Percentiles rank a stretch among this genome's conserved stretches.
Conservation (phyloP, 2,329 filamentous ascomycete species). For the Penicillium olsonii region DNA sequence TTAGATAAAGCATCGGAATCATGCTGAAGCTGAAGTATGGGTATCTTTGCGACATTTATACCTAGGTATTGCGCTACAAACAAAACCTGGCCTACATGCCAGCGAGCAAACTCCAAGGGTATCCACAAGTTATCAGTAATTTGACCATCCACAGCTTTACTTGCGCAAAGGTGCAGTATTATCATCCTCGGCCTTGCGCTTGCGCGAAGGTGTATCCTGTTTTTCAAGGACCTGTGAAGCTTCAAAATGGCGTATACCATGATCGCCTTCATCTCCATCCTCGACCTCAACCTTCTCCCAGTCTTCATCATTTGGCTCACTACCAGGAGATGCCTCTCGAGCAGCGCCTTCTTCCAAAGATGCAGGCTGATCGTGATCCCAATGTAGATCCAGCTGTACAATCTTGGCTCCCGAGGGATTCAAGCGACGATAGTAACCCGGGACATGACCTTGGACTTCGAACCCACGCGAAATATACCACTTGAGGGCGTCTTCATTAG, state of each 20-base stretch:
- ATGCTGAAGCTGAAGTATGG: too few species aligned
- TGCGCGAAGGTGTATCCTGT: constrained; percentile 21
- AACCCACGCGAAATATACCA: constrained; percentile 65
- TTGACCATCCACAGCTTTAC: constrained; percentile 14
- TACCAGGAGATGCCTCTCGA: background rate
- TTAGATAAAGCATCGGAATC: too few species aligned
- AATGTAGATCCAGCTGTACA: constrained; percentile 42
- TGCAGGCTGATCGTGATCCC: constrained; percentile 19
- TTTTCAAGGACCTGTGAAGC: constrained; percentile 37
- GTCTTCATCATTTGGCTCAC: constrained; percentile 39
- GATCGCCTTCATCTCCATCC: constrained; percentile 36
- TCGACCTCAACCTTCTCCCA: constrained; percentile 46
- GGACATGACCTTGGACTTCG: constrained; percentile 48
- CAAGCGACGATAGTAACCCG: constrained; percentile 62
- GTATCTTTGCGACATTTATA: too few species aligned
- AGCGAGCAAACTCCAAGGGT: constrained; percentile 9
- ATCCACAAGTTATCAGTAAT: constrained; percentile 12
- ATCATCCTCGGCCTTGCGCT: constrained; percentile 36
- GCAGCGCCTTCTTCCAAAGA: constrained; percentile 1
- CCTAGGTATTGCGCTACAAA: background rate
- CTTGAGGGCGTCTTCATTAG: constrained; percentile 59
- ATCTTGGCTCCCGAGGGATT: constrained; percentile 58
- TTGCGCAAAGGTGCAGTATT: constrained; percentile 11
- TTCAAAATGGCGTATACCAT: constrained; percentile 33
- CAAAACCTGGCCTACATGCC: background rate